phyloP scores from a whole-genome alignment of 805 yeast species.

The Ogataea ramenticola region DNA sequence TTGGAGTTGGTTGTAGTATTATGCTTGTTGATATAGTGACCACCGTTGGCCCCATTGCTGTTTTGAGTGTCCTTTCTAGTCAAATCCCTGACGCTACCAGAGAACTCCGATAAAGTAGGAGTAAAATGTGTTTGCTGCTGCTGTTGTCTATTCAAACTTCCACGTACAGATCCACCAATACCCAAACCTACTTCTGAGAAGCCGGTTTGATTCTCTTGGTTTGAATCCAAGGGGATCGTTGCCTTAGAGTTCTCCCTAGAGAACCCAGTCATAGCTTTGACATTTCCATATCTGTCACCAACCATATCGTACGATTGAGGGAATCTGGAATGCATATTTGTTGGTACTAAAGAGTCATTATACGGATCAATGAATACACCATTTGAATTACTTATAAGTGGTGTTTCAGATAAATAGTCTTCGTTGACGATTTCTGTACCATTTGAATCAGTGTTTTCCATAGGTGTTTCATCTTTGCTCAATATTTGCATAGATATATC shows the following conservation, averaged over 20 bases:
- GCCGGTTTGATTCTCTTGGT: too few species aligned
- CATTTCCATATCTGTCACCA: neutral
- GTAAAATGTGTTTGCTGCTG: too few species aligned
- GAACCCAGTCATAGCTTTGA: neutral
- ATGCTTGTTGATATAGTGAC: too few species aligned
- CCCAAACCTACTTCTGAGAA: too few species aligned
- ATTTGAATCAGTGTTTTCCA: neutral
- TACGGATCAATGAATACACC: neutral
- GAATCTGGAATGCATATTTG: neutral
- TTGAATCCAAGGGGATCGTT: too few species aligned
- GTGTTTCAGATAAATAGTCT: neutral
- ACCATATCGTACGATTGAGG: neutral
- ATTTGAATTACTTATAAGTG: neutral
- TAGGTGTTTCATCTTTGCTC: neutral
- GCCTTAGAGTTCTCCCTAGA: too few species aligned
- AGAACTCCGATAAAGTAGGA: neutral
- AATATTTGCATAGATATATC: too few species aligned
- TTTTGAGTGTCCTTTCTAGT: neutral
- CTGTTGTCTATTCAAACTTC: too few species aligned
- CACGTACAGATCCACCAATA: too few species aligned
- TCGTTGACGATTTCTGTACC: neutral
- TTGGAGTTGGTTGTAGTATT: too few species aligned
- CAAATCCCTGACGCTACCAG: neutral
- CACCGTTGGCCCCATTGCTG: neutral
- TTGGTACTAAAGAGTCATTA: neutral